Percentiles rank a stretch among this genome's conserved stretches.
These are phyloP conservation scores for Podila epicladia DNA, from an alignment of 192 early-diverging fungal genomes.

Conservation along the genomic window DNA sequence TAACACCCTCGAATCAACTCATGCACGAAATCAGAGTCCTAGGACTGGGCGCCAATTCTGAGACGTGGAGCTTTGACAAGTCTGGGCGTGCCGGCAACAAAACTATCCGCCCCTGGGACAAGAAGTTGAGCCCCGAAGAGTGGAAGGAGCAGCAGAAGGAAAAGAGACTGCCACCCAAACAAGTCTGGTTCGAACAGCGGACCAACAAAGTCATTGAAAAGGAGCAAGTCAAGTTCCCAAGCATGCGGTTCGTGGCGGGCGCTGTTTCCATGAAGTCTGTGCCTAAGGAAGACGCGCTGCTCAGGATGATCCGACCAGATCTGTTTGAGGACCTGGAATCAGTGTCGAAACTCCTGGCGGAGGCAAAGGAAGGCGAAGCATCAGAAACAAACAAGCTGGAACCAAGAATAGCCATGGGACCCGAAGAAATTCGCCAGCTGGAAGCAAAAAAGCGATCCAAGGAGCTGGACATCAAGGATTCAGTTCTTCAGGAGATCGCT, in stretches of 20 bases:
- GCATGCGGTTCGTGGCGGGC: slow-evolving; percentile 40
- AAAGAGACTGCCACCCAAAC: slow-evolving; percentile 24
- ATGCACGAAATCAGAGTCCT: slow-evolving; percentile 44
- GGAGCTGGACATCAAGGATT: slow-evolving; percentile 36
- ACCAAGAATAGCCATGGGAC: background rate
- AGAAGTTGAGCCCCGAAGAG: slow-evolving; percentile 21
- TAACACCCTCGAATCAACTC: slow-evolving; percentile 33
- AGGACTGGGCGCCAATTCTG: slow-evolving; percentile 34
- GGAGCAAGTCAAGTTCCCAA: slow-evolving; percentile 39
- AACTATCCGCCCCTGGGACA: slow-evolving; percentile 47
- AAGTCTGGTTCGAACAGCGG: slow-evolving; percentile 44
- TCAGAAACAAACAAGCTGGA: background rate
- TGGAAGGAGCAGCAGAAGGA: slow-evolving; percentile 25
- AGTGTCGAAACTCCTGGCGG: slow-evolving; percentile 13
- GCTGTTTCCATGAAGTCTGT: slow-evolving; percentile 26
- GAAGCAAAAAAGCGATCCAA: slow-evolving; percentile 6
- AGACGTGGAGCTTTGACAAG: slow-evolving; percentile 43
- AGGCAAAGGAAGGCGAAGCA: background rate
- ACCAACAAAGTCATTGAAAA: slow-evolving; percentile 36
- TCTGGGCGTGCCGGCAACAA: slow-evolving; percentile 19
- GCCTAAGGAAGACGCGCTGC: slow-evolving; percentile 12
- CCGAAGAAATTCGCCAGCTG: slow-evolving; percentile 23
- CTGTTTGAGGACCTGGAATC: slow-evolving; percentile 35
- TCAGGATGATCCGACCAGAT: slow-evolving; percentile 33
- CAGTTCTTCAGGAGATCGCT: slow-evolving; percentile 32